Percentiles rank a stretch among this genome's conserved stretches.
Conservation (phyloP, 2,329 filamentous ascomycete genomes). For the Cercospora sesami region DNA sequence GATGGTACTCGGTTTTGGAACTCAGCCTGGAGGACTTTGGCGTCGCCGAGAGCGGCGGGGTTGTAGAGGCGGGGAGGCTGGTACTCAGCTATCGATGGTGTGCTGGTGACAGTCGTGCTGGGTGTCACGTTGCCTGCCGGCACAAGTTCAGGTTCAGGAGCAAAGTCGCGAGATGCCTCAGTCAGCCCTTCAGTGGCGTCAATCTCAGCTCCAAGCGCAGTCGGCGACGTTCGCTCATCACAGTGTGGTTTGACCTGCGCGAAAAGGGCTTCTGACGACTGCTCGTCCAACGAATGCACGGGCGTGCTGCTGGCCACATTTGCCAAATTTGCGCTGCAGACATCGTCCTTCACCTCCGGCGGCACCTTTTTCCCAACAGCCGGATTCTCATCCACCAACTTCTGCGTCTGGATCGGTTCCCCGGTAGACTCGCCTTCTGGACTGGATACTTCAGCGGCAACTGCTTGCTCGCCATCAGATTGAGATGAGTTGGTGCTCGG, state of each 20-base stretch:
- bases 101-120: neutral
- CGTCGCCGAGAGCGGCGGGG: neutral
- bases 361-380: neutral
- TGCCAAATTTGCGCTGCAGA: neutral
- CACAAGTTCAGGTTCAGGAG: neutral
- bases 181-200: neutral
- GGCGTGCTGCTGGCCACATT: neutral
- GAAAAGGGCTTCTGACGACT: neutral
- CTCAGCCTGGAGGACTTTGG: neutral
- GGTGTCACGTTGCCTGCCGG: neutral
- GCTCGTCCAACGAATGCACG: neutral
- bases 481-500: neutral
- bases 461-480: neutral
- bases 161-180: neutral
- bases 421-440: neutral
- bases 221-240: neutral
- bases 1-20: neutral
- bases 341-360: neutral
- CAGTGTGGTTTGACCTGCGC: neutral
- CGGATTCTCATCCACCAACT: neutral
- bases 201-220: neutral
- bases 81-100: neutral
- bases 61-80: constrained; percentile 5
- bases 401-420: neutral
- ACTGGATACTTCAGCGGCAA: neutral